Base-by-base conservation (phyloP, 2,329 filamentous ascomycete genomes). In the Penicillium sp. region DNA sequence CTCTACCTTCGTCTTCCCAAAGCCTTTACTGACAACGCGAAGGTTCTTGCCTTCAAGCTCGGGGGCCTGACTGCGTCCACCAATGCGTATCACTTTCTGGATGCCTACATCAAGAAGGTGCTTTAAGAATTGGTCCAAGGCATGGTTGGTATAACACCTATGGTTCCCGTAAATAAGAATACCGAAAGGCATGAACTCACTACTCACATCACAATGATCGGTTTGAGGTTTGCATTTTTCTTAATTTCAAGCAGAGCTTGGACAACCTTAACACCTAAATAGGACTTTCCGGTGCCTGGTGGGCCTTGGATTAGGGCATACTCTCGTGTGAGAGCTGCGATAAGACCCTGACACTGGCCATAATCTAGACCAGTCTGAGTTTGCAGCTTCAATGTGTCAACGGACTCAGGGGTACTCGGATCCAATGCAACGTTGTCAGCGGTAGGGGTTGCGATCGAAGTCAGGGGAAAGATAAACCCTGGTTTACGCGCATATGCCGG, bases 101-200 rank as follows among this genome's bases (percentile, higher is more conserved):
- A 90, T 83, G 0, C 84, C 84, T n/a, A 84, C 80, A 1, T 83
- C 72, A 6, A 84, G 71, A 1, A 90, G 68, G 39, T 90, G 86
- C 55, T 85, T 82, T 0, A 88, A 70, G 47, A 89, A 85, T 68
- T 90, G 79, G 51, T 88, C 84, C 0, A 87, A 72, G 0, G 85
- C 84, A 63, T 88, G 85, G 48, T 89, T 87, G 0, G 87, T 90
- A 54, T n/a, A n/a, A n/a, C n/a, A n/a, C n/a, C n/a, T n/a, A n/a
- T n/a, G n/a, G n/a, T n/a, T n/a, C n/a, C n/a, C n/a, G n/a, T n/a
- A n/a, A n/a, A n/a, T n/a, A n/a, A n/a, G n/a, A n/a, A n/a, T n/a
- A n/a, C n/a, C n/a, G n/a, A n/a, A n/a, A n/a, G n/a, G n/a, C n/a
- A n/a, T n/a, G n/a, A n/a, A n/a, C n/a, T n/a, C n/a, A n/a, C n/a